Percentiles rank a stretch among this genome's conserved stretches.
Conservation (phyloP, 805 yeast species). For the Wickerhamomyces ciferrii region DNA sequence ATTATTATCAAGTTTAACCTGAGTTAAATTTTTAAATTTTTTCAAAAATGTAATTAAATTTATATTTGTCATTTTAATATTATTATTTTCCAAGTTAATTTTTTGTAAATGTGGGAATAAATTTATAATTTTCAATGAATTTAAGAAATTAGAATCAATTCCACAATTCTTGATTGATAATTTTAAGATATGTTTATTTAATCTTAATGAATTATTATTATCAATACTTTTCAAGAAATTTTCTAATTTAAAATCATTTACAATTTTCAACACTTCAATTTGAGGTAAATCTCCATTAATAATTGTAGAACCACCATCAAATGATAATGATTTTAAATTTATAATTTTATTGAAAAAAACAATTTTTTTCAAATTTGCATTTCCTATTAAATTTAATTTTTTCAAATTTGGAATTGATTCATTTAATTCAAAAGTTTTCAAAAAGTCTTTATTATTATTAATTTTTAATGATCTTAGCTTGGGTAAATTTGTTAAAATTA, state of each 20-base stretch:
- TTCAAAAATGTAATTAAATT: constrained; percentile 6
- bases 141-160: not conserved
- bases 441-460: constrained; percentile 27
- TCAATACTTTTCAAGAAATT: not conserved
- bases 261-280: not conserved
- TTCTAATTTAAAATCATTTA: not conserved
- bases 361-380: not conserved
- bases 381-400: constrained; percentile 3
- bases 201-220: not conserved
- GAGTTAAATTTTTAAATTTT: not conserved
- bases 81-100: constrained; percentile 8
- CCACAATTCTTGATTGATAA: not conserved
- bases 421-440: not conserved
- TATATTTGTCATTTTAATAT: constrained; percentile 5
- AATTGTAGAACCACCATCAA: not conserved
- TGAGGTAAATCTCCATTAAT: not conserved
- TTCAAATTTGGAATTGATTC: not conserved
- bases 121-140: not conserved
- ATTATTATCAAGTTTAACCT: constrained; percentile 1
- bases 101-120: not conserved
- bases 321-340: not conserved
- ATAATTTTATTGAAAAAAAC: not conserved
- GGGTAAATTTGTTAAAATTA: constrained; percentile 25
- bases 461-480: constrained; percentile 34
- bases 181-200: not conserved